Conservation (phyloP, 352 stramenopile genomes). For the Pythium coloratum region DNA sequence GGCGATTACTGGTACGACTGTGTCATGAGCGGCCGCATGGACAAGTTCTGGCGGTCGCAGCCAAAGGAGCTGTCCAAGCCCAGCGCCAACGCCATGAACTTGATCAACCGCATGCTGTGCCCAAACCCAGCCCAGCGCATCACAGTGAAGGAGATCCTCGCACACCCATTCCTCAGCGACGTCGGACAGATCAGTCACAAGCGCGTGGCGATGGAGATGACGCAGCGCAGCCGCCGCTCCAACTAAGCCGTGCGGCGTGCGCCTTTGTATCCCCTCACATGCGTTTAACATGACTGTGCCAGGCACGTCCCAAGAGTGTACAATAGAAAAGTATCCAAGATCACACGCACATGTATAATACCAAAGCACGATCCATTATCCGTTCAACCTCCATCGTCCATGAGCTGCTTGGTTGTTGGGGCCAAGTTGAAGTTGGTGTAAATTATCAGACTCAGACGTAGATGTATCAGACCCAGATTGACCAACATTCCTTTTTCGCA, state of each 20-base stretch:
- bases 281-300: not conserved
- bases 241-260: not conserved
- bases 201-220: conserved; percentile 41
- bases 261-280: not conserved
- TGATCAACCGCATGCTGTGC: conserved; percentile 71
- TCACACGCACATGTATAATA: not conserved
- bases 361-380: conserved; percentile 1
- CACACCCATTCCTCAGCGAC: conserved; percentile 60
- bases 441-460: conserved; percentile 1
- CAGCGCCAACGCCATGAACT: conserved; percentile 55
- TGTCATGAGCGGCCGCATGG: conserved; percentile 46
- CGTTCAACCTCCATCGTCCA: too few relatives aligned
- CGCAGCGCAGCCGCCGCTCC: conserved; percentile 29
- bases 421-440: not conserved
- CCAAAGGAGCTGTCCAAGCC: conserved; percentile 40
- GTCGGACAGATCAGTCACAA: conserved; percentile 40
- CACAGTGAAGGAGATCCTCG: conserved; percentile 50
- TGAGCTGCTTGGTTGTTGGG: too few relatives aligned
- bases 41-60: conserved; percentile 61
- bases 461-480: not conserved
- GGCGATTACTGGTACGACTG: conserved; percentile 82
- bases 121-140: conserved; percentile 60
- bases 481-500: conserved; percentile 17
- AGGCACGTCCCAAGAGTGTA: not conserved
- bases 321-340: not conserved